phyloP scores from a whole-genome alignment of 169 alveolate genomes.

The Cytauxzoon felis region DNA sequence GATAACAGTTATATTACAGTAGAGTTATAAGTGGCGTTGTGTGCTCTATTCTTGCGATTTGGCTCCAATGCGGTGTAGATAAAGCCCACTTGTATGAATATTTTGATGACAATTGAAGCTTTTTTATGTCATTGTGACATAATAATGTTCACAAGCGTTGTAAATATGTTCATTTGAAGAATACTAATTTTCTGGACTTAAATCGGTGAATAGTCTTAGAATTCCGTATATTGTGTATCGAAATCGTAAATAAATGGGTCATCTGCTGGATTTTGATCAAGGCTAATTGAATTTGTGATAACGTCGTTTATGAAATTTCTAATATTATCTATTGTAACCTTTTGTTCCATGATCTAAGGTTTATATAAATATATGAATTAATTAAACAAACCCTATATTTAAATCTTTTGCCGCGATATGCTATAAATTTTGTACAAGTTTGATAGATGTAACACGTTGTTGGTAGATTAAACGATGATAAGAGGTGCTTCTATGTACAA shows the following conservation, averaged over 20 bases:
- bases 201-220: no score
- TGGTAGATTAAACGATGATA: constrained; percentile 39
- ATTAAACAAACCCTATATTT: constrained; percentile 41
- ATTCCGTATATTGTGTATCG: no score
- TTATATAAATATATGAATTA: neutral
- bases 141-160: no score
- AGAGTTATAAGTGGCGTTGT: no score
- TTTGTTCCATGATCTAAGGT: constrained; percentile 34
- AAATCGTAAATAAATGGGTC: constrained; percentile 21
- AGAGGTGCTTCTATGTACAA: constrained; percentile 7
- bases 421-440: constrained; percentile 45
- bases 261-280: constrained; percentile 22
- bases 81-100: no score
- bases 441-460: constrained; percentile 35
- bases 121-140: no score
- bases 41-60: no score
- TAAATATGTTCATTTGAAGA: no score
- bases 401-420: constrained; percentile 51
- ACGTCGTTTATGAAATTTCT: constrained; percentile 56
- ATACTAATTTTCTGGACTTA: no score
- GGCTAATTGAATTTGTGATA: constrained; percentile 39
- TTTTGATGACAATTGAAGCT: no score
- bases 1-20: no score
- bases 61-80: no score
- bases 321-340: constrained; percentile 23